These are phyloP conservation scores for Phoma sp. DNA, from an alignment of 2,329 filamentous ascomycete species.

Conservation along the genomic window DNA sequence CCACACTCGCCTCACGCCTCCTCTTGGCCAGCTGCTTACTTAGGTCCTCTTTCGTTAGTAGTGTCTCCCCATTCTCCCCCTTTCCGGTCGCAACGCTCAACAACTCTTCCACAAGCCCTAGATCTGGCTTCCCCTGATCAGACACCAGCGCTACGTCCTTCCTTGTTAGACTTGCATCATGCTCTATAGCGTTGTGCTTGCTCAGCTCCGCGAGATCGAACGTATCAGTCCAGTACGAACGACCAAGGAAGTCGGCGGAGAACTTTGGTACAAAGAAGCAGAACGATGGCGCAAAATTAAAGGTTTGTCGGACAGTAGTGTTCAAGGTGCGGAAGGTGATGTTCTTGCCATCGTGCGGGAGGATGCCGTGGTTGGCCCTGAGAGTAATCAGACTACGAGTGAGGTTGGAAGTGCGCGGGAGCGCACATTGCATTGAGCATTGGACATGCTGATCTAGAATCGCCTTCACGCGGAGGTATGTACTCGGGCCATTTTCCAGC, in stretches of 20 bases:
- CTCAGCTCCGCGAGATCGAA: constrained; percentile 43
- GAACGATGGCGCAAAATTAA: constrained; percentile 45
- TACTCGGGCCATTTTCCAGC: constrained; percentile 49
- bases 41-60: constrained; percentile 50
- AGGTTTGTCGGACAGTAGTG: constrained; percentile 30
- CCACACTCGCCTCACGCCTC: constrained; percentile 44
- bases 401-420: too few species aligned
- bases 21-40: constrained; percentile 43
- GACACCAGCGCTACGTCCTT: constrained; percentile 42
- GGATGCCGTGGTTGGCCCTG: constrained; percentile 42
- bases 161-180: constrained; percentile 45
- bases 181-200: constrained; percentile 45
- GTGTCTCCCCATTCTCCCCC: constrained; percentile 41
- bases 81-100: constrained; percentile 48
- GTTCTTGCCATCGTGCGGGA: constrained; percentile 43
- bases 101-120: constrained; percentile 46
- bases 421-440: constrained; percentile 36
- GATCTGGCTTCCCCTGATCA: constrained; percentile 50
- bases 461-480: constrained; percentile 45
- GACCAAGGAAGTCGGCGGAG: constrained; percentile 32
- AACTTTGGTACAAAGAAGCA: constrained; percentile 42
- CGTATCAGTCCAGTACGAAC: constrained; percentile 24
- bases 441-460: constrained; percentile 36
- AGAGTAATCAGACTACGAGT: constrained; percentile 9
- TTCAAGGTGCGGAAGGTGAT: constrained; percentile 42